Evolutionary conservation across 345 rosid genomes (phyloP).

Genomic region (Euphorbia pulcherrima): DNA sequence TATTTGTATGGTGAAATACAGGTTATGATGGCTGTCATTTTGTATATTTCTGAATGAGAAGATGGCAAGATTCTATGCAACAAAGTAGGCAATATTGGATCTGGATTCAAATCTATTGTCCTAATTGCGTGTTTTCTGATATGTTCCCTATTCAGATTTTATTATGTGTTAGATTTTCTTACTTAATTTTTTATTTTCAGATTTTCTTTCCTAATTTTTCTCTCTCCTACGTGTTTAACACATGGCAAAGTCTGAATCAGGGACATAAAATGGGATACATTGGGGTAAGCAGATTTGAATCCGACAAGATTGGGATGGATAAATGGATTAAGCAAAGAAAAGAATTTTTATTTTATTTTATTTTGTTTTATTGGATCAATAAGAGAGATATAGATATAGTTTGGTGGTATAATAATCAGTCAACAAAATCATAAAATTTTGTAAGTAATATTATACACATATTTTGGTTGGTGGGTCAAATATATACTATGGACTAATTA

Average conservation of each 20-base stretch:
- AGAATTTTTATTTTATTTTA: neutral
- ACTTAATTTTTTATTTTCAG: too few relatives aligned
- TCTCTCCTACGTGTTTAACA: too few relatives aligned
- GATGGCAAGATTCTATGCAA: neutral
- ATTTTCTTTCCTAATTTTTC: too few relatives aligned
- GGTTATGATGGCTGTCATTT: conserved; percentile 29
- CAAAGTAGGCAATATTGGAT: neutral
- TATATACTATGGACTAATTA: neutral
- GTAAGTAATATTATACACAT: conserved; percentile 8
- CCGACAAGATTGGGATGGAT: too few relatives aligned
- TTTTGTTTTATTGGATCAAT: neutral
- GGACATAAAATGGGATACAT: too few relatives aligned
- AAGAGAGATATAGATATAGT: neutral
- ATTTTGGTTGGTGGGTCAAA: neutral
- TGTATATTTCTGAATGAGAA: conserved; percentile 12
- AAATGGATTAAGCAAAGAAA: neutral
- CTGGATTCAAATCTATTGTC: too few relatives aligned
- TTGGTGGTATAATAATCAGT: neutral
- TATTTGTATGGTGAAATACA: neutral
- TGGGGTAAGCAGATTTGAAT: too few relatives aligned
- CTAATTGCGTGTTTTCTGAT: too few relatives aligned
- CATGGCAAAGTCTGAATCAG: too few relatives aligned
- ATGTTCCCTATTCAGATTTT: too few relatives aligned
- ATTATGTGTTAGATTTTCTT: too few relatives aligned
- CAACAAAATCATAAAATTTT: conserved; percentile 9